A percentile compares a stretch with the other conserved stretches of the same genome.
These are phyloP conservation scores for Herpetospermum pedunculosum DNA, from an alignment of 306 rosid species.

Conservation along the genomic window DNA sequence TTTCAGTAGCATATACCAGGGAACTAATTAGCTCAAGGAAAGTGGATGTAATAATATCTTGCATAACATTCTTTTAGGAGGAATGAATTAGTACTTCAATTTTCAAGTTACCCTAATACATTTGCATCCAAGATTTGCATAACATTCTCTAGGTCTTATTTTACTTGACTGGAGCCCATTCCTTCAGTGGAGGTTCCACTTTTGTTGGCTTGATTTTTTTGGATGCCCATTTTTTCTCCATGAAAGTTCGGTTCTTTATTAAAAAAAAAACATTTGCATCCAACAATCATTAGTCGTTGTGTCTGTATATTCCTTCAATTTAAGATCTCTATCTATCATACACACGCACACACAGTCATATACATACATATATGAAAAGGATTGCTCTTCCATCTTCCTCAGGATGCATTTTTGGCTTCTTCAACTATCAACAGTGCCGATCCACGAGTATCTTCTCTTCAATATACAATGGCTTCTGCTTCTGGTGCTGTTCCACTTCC, in stretches of 20 bases:
- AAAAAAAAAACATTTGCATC: background rate
- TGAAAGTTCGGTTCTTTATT: too few relatives aligned
- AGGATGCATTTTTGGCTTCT: constrained; percentile 63
- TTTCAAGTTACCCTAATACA: background rate
- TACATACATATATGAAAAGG: background rate
- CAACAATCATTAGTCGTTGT: background rate
- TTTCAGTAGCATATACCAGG: background rate
- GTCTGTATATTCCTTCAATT: background rate
- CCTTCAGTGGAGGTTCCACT: too few relatives aligned
- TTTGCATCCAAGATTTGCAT: background rate
- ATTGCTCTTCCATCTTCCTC: constrained; percentile 4
- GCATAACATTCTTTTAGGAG: background rate
- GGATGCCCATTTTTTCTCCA: too few relatives aligned
- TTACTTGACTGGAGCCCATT: too few relatives aligned
- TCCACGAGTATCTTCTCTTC: constrained; percentile 56
- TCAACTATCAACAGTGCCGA: constrained; percentile 38
- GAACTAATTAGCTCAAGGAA: background rate
- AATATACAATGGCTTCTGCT: constrained; percentile 34
- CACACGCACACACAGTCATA: background rate
- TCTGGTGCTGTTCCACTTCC: constrained; percentile 53
- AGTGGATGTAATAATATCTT: background rate
- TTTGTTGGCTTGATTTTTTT: too few relatives aligned
- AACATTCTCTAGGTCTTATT: too few relatives aligned
- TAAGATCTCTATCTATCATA: background rate
- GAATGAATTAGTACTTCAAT: background rate